Conservation (phyloP, 1,284 basidiomycete genomes). For the Macrocybe sp. region DNA sequence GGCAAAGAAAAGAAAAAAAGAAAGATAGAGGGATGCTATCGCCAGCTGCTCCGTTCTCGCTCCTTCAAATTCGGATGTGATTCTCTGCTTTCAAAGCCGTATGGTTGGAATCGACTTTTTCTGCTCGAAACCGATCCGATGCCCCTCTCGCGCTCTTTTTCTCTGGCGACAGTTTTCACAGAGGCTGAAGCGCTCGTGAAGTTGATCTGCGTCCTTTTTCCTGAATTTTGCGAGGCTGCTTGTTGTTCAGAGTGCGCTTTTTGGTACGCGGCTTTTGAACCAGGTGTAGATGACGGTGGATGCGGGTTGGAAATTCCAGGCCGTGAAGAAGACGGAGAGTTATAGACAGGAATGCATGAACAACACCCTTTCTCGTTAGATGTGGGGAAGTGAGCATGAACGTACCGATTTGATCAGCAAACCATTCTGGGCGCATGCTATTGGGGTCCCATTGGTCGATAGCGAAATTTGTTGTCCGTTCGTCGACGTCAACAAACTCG, state of each 20-base stretch:
- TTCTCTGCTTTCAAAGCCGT: constrained; percentile 11
- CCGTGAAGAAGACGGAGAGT: not conserved
- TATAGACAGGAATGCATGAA: constrained; percentile 7
- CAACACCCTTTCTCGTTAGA: constrained; percentile 1
- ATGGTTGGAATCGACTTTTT: constrained; percentile 27
- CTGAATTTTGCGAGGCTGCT: constrained; percentile 38
- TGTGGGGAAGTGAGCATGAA: constrained; percentile 11
- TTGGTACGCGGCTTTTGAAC: constrained; percentile 33
- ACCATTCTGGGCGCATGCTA: constrained; percentile 62
- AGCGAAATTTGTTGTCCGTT: constrained; percentile 79
- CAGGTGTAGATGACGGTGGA: not conserved
- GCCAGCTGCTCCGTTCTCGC: constrained; percentile 17
- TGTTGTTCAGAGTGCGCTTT: constrained; percentile 56
- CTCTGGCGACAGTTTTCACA: constrained; percentile 23
- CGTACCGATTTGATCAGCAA: constrained; percentile 66
- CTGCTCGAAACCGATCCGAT: constrained; percentile 13
- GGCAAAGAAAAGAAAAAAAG: not conserved
- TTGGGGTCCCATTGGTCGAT: constrained; percentile 62
- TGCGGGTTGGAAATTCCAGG: not conserved
- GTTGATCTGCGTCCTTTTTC: constrained; percentile 54
- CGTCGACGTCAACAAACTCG: constrained; percentile 86
- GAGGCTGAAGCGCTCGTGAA: constrained; percentile 23
- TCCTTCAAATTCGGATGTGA: constrained; percentile 4
- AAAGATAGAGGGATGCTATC: constrained; percentile 3
- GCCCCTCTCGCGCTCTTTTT: constrained; percentile 14